Percentiles rank a stretch among this genome's conserved stretches.
Conservation (phyloP, 2,329 filamentous ascomycete species). For the Ascomycota sp. region DNA sequence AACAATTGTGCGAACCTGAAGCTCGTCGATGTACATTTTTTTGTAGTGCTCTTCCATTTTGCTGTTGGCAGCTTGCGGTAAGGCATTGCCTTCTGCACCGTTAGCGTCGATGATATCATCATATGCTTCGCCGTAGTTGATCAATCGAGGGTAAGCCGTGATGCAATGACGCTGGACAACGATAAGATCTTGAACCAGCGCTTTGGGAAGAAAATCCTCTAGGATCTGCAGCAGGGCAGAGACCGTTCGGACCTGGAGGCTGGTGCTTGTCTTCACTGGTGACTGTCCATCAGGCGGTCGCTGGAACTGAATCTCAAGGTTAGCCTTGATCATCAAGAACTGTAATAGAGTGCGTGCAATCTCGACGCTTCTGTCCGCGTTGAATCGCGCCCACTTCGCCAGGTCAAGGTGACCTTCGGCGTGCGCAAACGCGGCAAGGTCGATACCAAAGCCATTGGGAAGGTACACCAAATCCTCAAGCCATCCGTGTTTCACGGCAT, state of each 20-base stretch:
- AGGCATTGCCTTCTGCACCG: conserved; percentile 57
- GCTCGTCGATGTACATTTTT: conserved; percentile 87
- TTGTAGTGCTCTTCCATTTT: conserved; percentile 98
- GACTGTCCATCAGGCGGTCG: conserved; percentile 43
- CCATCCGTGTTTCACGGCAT: conserved; percentile 68
- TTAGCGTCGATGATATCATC: conserved; percentile 83
- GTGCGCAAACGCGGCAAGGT: conserved; percentile 71
- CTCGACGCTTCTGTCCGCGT: conserved; percentile 42
- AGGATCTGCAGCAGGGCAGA: conserved; percentile 62
- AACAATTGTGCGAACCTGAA: conserved; percentile 71
- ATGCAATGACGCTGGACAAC: conserved; percentile 73
- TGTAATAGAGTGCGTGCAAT: conserved; percentile 55
- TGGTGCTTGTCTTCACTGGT: conserved; percentile 40
- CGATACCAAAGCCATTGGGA: conserved; percentile 67
- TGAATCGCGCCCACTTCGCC: conserved; percentile 57
- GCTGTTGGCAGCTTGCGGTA: conserved; percentile 59
- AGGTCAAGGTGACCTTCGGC: conserved; percentile 64
- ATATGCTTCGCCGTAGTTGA: conserved; percentile 87
- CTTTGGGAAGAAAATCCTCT: conserved; percentile 43
- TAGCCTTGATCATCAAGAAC: conserved; percentile 69
- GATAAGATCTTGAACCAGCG: conserved; percentile 47
- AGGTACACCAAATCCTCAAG: conserved; percentile 60
- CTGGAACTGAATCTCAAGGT: conserved; percentile 58
- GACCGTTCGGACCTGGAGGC: conserved; percentile 70
- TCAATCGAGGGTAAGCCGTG: conserved; percentile 76